Evolutionary conservation across 768 basidiomycete species (phyloP), one percentile per base, ranked within the genome.

Genomic region (Lentinula edodes): DNA sequence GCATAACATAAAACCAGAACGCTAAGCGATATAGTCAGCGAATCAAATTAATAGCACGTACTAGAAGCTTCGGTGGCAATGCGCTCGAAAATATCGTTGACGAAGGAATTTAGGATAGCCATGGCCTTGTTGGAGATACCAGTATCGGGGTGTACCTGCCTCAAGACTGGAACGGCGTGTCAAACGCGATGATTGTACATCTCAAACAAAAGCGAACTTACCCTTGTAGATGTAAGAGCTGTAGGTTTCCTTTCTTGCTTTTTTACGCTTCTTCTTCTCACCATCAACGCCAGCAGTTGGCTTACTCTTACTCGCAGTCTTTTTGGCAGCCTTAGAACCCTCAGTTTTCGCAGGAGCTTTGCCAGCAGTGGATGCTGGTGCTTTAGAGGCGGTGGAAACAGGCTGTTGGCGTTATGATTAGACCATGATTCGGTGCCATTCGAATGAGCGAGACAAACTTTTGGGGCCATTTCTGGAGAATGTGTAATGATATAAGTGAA

Each of bases 71-170:
- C 92, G 13, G 86, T 87, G 5, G 92, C 93, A 71, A 95, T 91
- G 35, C 94, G 89, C 73, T 95, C 93, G 64, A 95, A 95, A 73
- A 95, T 93, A 66, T 94, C 93, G 70, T 95, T 94, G 75, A 95
- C 93, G 65, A 95, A 94, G 34, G 88, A 90, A 81, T 94, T 92
- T 48, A 93, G 78, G 69, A 95, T 94, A 64, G 90, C 88, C 91
- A 94, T 93, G 2, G 90, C 89, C 76, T 96, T 96, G 85, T 93
- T 96, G 42, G 94, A 96, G 83, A 97, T 96, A 88, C 95, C 95
- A 58, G 95, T 96, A 69, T 96, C 95, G 58, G 95, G 96, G 79
- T 96, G 95, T 65, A 97, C 94, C 79, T 97, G 96, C 79, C 91
- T 97, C 68, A 97, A 83, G 66, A 97, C 95, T 93, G 61, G 36